Conservation (phyloP, 768 basidiomycete genomes). For the Sarcodon sp. region DNA sequence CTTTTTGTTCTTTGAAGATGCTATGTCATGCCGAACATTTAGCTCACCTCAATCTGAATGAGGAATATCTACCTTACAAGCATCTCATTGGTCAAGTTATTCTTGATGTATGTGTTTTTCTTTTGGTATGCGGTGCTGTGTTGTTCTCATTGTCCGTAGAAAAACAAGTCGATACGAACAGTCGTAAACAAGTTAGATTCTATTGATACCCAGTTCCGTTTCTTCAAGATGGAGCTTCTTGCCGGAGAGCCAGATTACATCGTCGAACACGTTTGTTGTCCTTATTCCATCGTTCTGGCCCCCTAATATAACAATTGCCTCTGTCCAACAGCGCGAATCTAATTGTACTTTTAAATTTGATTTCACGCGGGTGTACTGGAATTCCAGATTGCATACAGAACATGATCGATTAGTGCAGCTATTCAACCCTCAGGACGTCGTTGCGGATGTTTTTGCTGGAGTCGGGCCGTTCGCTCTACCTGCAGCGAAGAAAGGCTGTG, state of each 20-base stretch:
- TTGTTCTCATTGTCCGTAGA: slow-evolving; percentile 32
- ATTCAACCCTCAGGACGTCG: slow-evolving; percentile 64
- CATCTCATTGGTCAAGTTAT: slow-evolving; percentile 85
- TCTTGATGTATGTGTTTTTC: slow-evolving; percentile 59
- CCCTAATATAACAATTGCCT: neutral
- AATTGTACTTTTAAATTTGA: slow-evolving; percentile 87
- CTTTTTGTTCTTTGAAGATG: neutral
- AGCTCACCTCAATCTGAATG: slow-evolving; percentile 90
- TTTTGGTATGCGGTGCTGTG: neutral
- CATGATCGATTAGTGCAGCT: slow-evolving; percentile 72
- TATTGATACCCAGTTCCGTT: slow-evolving; percentile 78
- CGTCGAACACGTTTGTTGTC: slow-evolving; percentile 68
- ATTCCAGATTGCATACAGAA: slow-evolving; percentile 86
- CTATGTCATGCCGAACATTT: neutral
- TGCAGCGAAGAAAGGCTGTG: slow-evolving; percentile 83
- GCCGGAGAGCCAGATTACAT: slow-evolving; percentile 83
- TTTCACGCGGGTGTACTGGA: slow-evolving; percentile 96
- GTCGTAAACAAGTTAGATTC: slow-evolving; percentile 91
- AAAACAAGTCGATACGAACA: slow-evolving; percentile 73
- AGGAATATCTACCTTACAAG: slow-evolving; percentile 88
- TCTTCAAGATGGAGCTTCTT: slow-evolving; percentile 94
- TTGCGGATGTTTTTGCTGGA: slow-evolving; percentile 94
- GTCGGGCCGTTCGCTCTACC: slow-evolving; percentile 96
- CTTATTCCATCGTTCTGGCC: neutral
- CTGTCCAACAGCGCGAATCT: slow-evolving; percentile 53